Evolutionary conservation across 176 grass and related monocot species (phyloP), one percentile per base, ranked within the genome.

Genomic region (Panicum miliaceum): DNA sequence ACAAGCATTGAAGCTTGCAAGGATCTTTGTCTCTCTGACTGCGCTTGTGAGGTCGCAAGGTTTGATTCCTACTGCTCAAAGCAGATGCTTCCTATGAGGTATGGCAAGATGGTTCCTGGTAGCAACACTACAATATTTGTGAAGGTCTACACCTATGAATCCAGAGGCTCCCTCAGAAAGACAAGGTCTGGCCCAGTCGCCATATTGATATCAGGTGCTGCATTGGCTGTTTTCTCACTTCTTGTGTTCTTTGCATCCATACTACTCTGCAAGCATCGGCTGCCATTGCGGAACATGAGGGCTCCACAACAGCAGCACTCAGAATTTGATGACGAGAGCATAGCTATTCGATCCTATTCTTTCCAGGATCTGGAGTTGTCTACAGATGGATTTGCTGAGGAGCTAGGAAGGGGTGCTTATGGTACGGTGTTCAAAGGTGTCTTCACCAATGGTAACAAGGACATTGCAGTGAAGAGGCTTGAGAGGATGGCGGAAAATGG

Each of bases 401-500:
- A 82, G 71, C 34, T 90, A 12, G 88, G 88, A 25, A 90, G 64
- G 46, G 88, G 78, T 1, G 88, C 83, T 32, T 82, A 64, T 72
- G 88, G 88, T 43, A 86, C 62, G 0, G 83, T 90, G 43, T 82
- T 86, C 78, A 90, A 77, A 77, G 88, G 83, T 61, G 6, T 36
- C 3, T 22, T 82, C 9, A 12, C 72, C 23, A 82, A 37, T 6
- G 14, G 14, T 18, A 82, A 83, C 32, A 82, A 38, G 48, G 71
- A 59, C 16, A 56, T 92, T 36, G 90, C 82, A 41, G 86, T 92
- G 59, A 89, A 92, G 83, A 92, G 83, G 27, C 79, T 88, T 1
- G 79, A 89, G 73, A 88, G 69, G 83, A 74, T 92, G 90, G 73
- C 73, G 7, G 68, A 89, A 66, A 58, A 87, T 46, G 56, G 84